phyloP scores from a whole-genome alignment of 805 yeast species.

The Isabelozyma heimii region DNA sequence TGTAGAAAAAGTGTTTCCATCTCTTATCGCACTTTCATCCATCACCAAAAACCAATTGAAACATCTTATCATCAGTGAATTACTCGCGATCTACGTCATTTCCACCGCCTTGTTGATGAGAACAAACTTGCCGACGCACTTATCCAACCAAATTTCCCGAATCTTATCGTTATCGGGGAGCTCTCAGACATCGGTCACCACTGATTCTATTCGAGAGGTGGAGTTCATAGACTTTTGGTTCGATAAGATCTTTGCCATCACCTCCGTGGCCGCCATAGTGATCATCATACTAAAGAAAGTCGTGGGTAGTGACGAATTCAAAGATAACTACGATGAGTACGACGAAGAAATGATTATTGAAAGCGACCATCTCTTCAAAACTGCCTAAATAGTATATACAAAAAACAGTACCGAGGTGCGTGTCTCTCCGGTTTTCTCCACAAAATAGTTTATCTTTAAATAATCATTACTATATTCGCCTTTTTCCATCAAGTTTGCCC shows the following conservation, averaged over 20 bases:
- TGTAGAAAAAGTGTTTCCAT: conserved; percentile 32
- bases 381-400: conserved; percentile 1
- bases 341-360: conserved; percentile 38
- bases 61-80: conserved; percentile 40
- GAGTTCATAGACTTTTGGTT: conserved; percentile 51
- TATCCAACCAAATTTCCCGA: conserved; percentile 39
- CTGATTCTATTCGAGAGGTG: conserved; percentile 31
- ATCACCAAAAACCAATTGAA: conserved; percentile 29
- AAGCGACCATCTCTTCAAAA: conserved; percentile 3
- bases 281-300: conserved; percentile 19
- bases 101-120: conserved; percentile 51
- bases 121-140: conserved; percentile 44
- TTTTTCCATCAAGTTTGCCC: too few relatives aligned
- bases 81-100: conserved; percentile 49
- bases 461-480: too few relatives aligned
- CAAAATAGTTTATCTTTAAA: too few relatives aligned
- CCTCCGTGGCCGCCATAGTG: conserved; percentile 34
- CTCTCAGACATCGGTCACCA: conserved; percentile 12
- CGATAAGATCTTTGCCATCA: conserved; percentile 47
- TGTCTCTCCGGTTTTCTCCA: too few relatives aligned
- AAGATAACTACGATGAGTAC: conserved; percentile 11
- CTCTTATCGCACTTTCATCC: conserved; percentile 11
- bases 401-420: too few relatives aligned
- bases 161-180: conserved; percentile 36
- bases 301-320: conserved; percentile 13